These are phyloP conservation scores for Lupinus albus DNA, from an alignment of 306 rosid species.

Conservation along the genomic window DNA sequence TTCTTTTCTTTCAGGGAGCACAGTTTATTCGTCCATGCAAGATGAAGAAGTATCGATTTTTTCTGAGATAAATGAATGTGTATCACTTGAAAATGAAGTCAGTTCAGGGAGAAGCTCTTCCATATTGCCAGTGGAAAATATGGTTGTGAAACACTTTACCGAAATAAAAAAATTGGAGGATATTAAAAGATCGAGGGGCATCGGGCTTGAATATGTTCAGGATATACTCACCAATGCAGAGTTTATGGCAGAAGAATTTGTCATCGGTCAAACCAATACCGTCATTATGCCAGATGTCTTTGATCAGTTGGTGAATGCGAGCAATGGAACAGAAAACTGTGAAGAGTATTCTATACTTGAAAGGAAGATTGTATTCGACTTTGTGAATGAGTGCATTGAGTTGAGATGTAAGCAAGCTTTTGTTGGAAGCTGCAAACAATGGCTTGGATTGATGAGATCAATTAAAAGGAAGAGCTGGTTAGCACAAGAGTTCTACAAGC, in stretches of 20 bases:
- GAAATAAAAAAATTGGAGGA: constrained; percentile 34
- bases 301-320: constrained; percentile 57
- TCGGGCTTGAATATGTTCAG: constrained; percentile 67
- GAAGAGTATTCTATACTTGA: constrained; percentile 47
- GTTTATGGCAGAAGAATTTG: constrained; percentile 56
- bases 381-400: constrained; percentile 59
- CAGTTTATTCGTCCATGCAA: constrained; percentile 51
- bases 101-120: constrained; percentile 52
- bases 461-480: constrained; percentile 51
- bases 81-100: constrained; percentile 41
- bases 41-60: constrained; percentile 48
- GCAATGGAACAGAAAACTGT: constrained; percentile 35
- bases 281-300: constrained; percentile 61
- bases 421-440: constrained; percentile 57
- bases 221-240: constrained; percentile 58
- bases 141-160: constrained; percentile 39
- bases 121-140: constrained; percentile 25
- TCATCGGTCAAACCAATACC: constrained; percentile 43
- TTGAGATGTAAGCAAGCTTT: constrained; percentile 49
- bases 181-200: constrained; percentile 46
- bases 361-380: constrained; percentile 69
- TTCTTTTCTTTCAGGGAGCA: constrained; percentile 57
- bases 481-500: constrained; percentile 64
- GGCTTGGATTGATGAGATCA: constrained; percentile 52
- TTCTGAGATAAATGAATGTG: constrained; percentile 45